A percentile compares a stretch with the other conserved stretches of the same genome.
Evolutionary conservation across 106 monocot species (phyloP).

Genomic region (Dioscorea alata): DNA sequence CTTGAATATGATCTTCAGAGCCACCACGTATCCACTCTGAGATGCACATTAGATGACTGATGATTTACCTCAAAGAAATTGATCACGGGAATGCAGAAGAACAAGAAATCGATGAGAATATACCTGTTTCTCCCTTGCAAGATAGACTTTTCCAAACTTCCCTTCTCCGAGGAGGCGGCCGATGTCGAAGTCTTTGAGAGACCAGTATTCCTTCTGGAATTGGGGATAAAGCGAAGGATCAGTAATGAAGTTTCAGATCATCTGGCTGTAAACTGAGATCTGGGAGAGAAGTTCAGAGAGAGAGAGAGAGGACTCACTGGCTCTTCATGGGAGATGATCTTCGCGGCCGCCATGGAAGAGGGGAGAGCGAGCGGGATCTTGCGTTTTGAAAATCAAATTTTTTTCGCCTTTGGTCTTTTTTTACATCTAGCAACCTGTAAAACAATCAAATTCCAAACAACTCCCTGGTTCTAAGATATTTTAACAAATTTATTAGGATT

Average conservation of each 20-base stretch:
- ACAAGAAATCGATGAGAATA: neutral
- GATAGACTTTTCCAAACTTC: conserved; percentile 3
- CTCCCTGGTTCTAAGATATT: too few relatives aligned
- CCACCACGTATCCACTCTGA: conserved; percentile 78
- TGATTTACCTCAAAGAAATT: neutral
- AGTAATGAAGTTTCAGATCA: neutral
- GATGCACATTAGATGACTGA: neutral
- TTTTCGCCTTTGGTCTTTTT: too few relatives aligned
- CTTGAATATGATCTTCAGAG: conserved; percentile 80
- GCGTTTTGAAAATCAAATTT: neutral
- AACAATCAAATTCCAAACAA: too few relatives aligned
- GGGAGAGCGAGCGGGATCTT: neutral
- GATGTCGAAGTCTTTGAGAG: neutral
- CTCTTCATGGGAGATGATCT: neutral
- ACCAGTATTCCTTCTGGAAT: neutral
- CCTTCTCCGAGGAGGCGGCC: conserved; percentile 6
- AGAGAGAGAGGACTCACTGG: neutral
- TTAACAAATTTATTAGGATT: too few relatives aligned
- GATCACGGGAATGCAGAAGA: neutral
- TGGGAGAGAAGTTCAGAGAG: neutral
- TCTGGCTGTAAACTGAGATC: neutral
- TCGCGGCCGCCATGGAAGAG: neutral
- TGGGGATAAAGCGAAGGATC: neutral
- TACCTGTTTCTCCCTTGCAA: neutral
- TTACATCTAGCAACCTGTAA: too few relatives aligned